Evolutionary conservation across 192 early-diverging fungal species (phyloP).

Genomic region (Entomortierella parvispora): DNA sequence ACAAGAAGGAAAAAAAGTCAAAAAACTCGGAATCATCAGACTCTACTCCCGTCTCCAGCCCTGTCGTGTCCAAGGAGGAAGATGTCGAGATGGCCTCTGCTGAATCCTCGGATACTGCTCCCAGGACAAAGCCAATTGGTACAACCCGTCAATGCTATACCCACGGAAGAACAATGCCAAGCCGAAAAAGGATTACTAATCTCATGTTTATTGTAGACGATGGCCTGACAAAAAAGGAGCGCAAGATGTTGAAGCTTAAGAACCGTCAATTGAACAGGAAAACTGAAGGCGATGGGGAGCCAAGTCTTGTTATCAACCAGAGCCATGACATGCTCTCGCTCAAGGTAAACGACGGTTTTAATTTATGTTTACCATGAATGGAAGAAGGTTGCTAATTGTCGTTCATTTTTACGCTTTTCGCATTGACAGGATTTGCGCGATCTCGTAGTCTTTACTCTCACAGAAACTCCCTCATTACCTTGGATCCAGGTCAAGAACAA

Average conservation of each 20-base stretch:
- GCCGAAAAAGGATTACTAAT: too few relatives aligned
- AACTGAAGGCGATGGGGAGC: slow-evolving; percentile 28
- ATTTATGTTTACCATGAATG: background rate
- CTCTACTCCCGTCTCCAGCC: background rate
- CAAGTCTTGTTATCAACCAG: slow-evolving; percentile 16
- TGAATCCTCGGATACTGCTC: too few relatives aligned
- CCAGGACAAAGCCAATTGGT: too few relatives aligned
- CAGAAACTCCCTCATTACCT: slow-evolving; percentile 41
- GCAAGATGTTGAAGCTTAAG: slow-evolving; percentile 30
- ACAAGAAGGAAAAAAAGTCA: background rate
- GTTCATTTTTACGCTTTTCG: background rate
- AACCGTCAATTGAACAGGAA: slow-evolving; percentile 23
- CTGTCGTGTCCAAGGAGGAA: background rate
- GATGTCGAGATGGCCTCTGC: too few relatives aligned
- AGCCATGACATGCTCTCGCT: slow-evolving; percentile 28
- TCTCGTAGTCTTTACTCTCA: slow-evolving; percentile 54
- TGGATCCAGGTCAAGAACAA: slow-evolving; percentile 54
- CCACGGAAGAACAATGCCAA: too few relatives aligned
- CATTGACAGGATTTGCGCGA: slow-evolving; percentile 54
- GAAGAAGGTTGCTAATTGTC: background rate
- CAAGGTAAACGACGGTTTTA: slow-evolving; percentile 7
- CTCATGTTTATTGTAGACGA: slow-evolving; percentile 8
- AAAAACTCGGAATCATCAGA: background rate
- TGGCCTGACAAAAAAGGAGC: slow-evolving; percentile 40
- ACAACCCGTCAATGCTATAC: too few relatives aligned